These are phyloP conservation scores for Orbilia javanica DNA, from an alignment of 2,329 filamentous ascomycete genomes.

Conservation along the genomic window DNA sequence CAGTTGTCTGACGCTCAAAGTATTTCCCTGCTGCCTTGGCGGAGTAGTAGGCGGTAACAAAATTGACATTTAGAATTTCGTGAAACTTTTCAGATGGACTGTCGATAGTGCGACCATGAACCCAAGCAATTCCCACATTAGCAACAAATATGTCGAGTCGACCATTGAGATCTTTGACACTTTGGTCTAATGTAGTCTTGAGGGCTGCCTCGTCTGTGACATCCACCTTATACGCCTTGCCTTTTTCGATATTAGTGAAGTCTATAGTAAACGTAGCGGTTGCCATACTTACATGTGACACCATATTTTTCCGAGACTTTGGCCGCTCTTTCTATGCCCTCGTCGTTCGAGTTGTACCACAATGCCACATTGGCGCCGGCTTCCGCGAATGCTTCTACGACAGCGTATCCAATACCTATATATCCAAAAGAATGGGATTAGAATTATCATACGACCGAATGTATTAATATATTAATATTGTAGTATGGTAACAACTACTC, in stretches of 20 bases:
- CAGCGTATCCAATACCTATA: constrained; percentile 74
- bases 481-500: no score
- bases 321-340: constrained; percentile 73
- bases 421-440: not conserved
- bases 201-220: constrained; percentile 71
- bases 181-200: constrained; percentile 69
- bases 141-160: constrained; percentile 83
- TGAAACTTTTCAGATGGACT: constrained; percentile 18
- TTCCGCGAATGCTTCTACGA: constrained; percentile 76
- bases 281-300: constrained; percentile 71
- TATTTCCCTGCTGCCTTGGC: constrained; percentile 77
- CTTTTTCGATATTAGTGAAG: not conserved
- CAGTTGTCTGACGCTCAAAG: constrained; percentile 73
- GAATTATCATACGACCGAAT: no score
- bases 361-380: constrained; percentile 79
- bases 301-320: constrained; percentile 75
- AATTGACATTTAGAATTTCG: constrained; percentile 77
- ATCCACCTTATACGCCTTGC: constrained; percentile 72
- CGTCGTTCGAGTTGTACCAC: constrained; percentile 78
- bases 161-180: constrained; percentile 77
- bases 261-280: not conserved
- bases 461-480: no score
- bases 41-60: constrained; percentile 83
- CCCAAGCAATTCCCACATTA: constrained; percentile 80
- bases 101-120: constrained; percentile 60